Evolutionary conservation across 2,329 filamentous ascomycete genomes (phyloP), one percentile per base, ranked within the genome.

Genomic region (Microcera coccophila): DNA sequence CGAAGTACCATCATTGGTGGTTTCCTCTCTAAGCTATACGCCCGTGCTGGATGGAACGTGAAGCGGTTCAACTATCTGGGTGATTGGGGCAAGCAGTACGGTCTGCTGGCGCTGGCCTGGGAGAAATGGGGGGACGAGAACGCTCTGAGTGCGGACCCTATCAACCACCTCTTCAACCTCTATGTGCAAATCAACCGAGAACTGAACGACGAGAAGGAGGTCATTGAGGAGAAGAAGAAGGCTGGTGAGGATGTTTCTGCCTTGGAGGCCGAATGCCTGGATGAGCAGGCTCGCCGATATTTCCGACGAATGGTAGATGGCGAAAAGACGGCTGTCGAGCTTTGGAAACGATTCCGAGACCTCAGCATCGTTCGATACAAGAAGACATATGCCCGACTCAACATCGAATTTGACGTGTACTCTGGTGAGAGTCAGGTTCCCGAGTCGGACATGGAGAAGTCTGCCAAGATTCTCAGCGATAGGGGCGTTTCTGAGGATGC

Each of bases 161-260:
- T 91, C 60, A 85, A 87, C 63, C 87, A 93, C 62, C 71, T 93
- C 9, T 90, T 84, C 64, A 80, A 90, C 58, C 82, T 93, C 39
- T 93, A 91, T 58, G 86, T 90, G 49, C 78, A 81, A 63, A 88
- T 91, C 64, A 89, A 85, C 65, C 68, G 68, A 45, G 81, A 87
- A 37, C 76, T 84, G 60, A 65, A 71, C 3, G 78, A 73, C 0
- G 84, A 90, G 69, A 83, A 84, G 52, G 83, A 85, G 50, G 62
- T 75, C 45, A 79, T 84, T 18, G 81, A 82, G 55, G 72, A 68
- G 32, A 68, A 75, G 51, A 76, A 78, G 60, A 69, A 71, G 29
- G 71, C 71, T 32, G 73, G 76, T 44, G 70, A 78, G 54, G 76
- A 77, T 37, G 68, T 71, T 4, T 61, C 66, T 15, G 55, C 54